Evolutionary conservation across 768 basidiomycete genomes (phyloP).

Genomic region (Boletus subcaerulescens): DNA sequence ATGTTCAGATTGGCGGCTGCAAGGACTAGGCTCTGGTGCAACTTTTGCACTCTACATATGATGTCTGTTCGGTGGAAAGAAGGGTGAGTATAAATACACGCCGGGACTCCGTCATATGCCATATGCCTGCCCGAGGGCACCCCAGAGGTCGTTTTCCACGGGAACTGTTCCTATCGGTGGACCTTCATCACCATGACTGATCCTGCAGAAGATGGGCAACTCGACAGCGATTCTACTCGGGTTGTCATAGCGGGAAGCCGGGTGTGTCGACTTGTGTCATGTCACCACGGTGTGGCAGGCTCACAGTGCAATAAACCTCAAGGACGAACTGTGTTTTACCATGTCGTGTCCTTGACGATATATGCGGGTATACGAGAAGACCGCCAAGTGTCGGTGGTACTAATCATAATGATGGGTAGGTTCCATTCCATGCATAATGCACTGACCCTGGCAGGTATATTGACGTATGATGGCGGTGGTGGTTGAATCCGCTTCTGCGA

Average conservation of each 20-base stretch:
- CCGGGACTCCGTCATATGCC: too few species aligned
- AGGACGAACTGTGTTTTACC: not conserved
- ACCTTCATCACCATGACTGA: not conserved
- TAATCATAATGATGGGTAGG: not conserved
- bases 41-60: too few species aligned
- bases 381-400: not conserved
- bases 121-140: too few species aligned
- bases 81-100: too few species aligned
- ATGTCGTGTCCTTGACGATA: not conserved
- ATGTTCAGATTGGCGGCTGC: too few species aligned
- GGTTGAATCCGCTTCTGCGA: not conserved
- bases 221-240: too few species aligned
- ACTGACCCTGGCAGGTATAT: too few species aligned
- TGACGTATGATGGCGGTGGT: not conserved
- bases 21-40: too few species aligned
- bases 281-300: not conserved
- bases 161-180: too few species aligned
- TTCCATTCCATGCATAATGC: not conserved
- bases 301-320: constrained; percentile 1
- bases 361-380: constrained; percentile 1
- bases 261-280: not conserved
- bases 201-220: not conserved
- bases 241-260: too few species aligned
- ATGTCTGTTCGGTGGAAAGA: too few species aligned
- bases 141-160: too few species aligned